A percentile compares a stretch with the other conserved stretches of the same genome.
phyloP scores from a whole-genome alignment of 257 asterid genomes.

The Craterostigma plantagineum region DNA sequence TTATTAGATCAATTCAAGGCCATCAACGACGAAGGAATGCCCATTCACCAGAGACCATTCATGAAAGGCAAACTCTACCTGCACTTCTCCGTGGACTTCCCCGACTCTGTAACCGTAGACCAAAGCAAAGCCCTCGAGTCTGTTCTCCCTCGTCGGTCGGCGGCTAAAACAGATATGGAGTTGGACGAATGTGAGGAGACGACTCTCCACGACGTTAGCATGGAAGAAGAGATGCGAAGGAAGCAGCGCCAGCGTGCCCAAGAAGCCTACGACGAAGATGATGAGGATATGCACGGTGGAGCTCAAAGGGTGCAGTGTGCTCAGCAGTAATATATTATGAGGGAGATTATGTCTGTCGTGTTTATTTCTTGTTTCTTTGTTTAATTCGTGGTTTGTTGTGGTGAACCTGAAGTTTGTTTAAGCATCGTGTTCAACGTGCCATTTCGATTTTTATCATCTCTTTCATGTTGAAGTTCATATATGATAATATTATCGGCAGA shows the following conservation, averaged over 20 bases:
- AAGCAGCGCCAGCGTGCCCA: neutral
- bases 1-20: conserved; percentile 1
- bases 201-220: conserved; percentile 1
- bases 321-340: neutral
- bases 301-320: conserved; percentile 3
- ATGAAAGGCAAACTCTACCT: conserved; percentile 1
- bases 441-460: too few species aligned
- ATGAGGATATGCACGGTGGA: neutral
- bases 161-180: neutral
- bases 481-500: too few species aligned
- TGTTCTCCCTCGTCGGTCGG: neutral
- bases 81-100: neutral
- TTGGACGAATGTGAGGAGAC: conserved; percentile 1
- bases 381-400: too few species aligned
- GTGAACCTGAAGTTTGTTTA: too few species aligned
- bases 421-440: too few species aligned
- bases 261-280: conserved; percentile 3
- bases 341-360: too few species aligned
- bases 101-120: neutral
- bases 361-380: too few species aligned
- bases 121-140: neutral
- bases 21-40: conserved; percentile 4
- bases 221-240: conserved; percentile 2
- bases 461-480: too few species aligned
- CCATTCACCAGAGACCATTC: conserved; percentile 1